A percentile compares a stretch with the other conserved stretches of the same genome.
Conservation (phyloP, 768 basidiomycete genomes). For the Termitomyces sp. region DNA sequence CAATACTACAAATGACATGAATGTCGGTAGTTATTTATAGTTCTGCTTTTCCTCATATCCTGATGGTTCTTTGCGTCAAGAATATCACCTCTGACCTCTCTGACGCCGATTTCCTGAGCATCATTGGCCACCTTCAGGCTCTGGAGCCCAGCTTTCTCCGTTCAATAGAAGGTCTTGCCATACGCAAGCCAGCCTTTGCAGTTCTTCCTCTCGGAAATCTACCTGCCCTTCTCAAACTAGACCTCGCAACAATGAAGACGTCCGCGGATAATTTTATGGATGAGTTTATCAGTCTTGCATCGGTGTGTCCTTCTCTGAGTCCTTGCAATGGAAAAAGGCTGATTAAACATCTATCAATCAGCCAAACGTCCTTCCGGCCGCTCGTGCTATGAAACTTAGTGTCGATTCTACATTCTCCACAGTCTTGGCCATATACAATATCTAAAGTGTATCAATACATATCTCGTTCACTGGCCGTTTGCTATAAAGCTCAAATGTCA, state of each 20-base stretch:
- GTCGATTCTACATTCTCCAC: neutral
- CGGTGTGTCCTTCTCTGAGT: slow-evolving; percentile 17
- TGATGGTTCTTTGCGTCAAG: slow-evolving; percentile 6
- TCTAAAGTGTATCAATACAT: no score
- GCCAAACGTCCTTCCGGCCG: slow-evolving; percentile 17
- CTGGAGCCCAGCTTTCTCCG: slow-evolving; percentile 26
- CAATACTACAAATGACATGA: slow-evolving; percentile 25
- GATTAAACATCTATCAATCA: neutral
- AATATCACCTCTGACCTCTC: slow-evolving; percentile 17
- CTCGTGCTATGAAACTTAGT: neutral
- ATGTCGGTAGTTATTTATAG: slow-evolving; percentile 14
- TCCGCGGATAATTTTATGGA: slow-evolving; percentile 21
- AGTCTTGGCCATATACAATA: no score
- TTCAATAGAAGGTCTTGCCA: slow-evolving; percentile 21
- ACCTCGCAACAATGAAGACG: slow-evolving; percentile 17
- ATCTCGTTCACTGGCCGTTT: no score
- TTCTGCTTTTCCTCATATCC: neutral
- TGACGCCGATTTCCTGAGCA: slow-evolving; percentile 23
- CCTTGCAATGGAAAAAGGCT: neutral
- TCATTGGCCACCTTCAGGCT: slow-evolving; percentile 20
- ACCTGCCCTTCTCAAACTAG: slow-evolving; percentile 26
- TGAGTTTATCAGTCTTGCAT: slow-evolving; percentile 23
- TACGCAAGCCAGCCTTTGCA: slow-evolving; percentile 24
- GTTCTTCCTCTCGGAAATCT: slow-evolving; percentile 28
- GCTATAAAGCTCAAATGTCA: no score